These are phyloP conservation scores for Cenchrus americanus DNA, from an alignment of 176 grass and related monocot species.

Conservation along the genomic window DNA sequence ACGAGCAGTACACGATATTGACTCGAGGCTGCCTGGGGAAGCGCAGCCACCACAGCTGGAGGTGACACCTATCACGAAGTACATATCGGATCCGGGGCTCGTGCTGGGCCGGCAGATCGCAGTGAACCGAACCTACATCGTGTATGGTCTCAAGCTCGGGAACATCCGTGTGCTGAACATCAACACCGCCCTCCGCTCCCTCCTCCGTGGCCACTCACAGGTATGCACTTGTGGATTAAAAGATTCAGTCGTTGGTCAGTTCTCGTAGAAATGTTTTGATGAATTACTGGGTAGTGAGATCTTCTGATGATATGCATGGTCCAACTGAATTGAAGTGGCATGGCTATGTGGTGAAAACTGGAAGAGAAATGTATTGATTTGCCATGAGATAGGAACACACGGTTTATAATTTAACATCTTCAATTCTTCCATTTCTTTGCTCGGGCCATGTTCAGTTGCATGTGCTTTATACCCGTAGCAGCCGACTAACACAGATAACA, in stretches of 20 bases:
- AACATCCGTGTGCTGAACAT: conserved; percentile 96
- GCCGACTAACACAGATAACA: too few species aligned
- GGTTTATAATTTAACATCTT: conserved; percentile 2
- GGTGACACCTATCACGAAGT: conserved; percentile 98
- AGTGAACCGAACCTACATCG: conserved; percentile 91
- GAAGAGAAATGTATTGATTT: conserved; percentile 3
- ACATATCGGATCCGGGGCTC: conserved; percentile 94
- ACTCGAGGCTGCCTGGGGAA: conserved; percentile 87
- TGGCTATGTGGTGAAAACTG: neutral
- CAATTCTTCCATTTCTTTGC: neutral
- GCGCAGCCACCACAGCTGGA: conserved; percentile 90
- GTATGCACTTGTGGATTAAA: conserved; percentile 38
- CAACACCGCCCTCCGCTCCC: conserved; percentile 90
- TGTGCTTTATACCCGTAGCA: conserved; percentile 13
- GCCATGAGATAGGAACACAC: neutral
- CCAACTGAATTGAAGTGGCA: neutral
- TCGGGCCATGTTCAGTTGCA: neutral
- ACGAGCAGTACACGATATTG: conserved; percentile 76
- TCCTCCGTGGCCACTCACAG: conserved; percentile 96
- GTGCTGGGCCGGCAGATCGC: conserved; percentile 94
- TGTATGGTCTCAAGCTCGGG: conserved; percentile 89
- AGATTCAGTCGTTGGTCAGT: neutral
- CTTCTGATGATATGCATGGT: conserved; percentile 21
- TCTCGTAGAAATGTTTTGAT: conserved; percentile 18
- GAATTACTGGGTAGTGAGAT: neutral